A percentile compares a stretch with the other conserved stretches of the same genome.
These are phyloP conservation scores for Protomyces inundatus DNA, from an alignment of 1,139 yeast species.

Conservation along the genomic window DNA sequence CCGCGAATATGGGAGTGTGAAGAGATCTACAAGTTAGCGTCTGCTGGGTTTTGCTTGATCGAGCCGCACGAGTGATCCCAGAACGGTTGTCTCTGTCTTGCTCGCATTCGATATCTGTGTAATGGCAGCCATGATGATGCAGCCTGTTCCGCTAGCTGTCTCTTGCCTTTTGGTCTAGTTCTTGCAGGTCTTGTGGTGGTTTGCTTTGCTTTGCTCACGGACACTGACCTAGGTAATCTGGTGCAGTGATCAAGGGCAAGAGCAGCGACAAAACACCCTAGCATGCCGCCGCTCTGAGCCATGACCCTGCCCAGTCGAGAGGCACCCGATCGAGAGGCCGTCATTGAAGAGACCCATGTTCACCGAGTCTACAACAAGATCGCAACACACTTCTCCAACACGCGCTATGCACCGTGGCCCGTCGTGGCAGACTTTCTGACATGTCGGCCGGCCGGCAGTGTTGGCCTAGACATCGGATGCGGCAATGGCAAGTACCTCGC, in stretches of 20 bases:
- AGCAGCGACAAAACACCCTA: no score
- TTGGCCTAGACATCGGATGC: slow-evolving; percentile 70
- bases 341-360: slow-evolving; percentile 63
- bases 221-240: no score
- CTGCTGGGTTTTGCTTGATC: not conserved
- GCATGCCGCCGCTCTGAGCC: no score
- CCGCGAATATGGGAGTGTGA: slow-evolving; percentile 95
- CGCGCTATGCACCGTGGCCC: slow-evolving; percentile 97
- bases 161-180: no score
- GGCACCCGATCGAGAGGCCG: not conserved
- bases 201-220: no score
- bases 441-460: slow-evolving; percentile 42
- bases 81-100: not conserved
- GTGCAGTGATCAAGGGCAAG: no score
- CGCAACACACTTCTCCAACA: slow-evolving; percentile 86
- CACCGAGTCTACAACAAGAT: slow-evolving; percentile 88
- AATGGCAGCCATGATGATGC: not conserved
- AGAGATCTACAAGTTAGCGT: slow-evolving; percentile 3
- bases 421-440: slow-evolving; percentile 69
- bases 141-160: no score
- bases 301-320: not conserved
- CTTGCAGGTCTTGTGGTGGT: no score
- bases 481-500: slow-evolving; percentile 91
- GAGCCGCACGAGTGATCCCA: not conserved
- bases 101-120: not conserved